Evolutionary conservation across 179 eudicot genomes (phyloP).

Genomic region (Silene noctiflora): DNA sequence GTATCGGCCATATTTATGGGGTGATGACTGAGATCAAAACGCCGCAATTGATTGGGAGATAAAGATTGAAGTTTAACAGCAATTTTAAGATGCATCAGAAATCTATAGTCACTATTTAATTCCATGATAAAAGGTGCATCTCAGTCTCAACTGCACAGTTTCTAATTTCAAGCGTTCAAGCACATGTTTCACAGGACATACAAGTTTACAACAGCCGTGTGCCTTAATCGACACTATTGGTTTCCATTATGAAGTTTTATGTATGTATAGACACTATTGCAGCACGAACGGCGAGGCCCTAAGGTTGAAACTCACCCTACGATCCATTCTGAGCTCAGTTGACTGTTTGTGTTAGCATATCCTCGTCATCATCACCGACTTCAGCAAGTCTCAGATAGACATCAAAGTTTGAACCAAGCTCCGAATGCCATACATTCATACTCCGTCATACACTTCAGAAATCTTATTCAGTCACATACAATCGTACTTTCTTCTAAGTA

Average conservation of each 20-base stretch:
- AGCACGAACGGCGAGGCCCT: no score
- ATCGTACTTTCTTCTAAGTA: not conserved
- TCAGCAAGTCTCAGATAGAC: not conserved
- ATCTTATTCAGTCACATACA: not conserved
- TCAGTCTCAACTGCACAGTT: not conserved
- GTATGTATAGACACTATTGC: not conserved
- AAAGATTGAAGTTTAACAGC: not conserved
- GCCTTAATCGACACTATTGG: not conserved
- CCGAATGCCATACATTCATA: no score
- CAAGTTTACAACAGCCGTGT: not conserved
- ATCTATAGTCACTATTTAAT: no score
- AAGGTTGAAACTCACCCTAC: not conserved
- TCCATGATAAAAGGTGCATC: no score
- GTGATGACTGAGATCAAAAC: not conserved
- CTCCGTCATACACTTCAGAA: not conserved
- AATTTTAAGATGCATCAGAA: not conserved
- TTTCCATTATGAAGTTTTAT: not conserved
- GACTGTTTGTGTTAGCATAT: not conserved
- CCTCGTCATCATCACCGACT: not conserved
- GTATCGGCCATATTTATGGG: not conserved
- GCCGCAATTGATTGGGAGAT: no score
- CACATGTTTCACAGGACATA: constrained; percentile 1
- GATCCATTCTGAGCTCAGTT: not conserved
- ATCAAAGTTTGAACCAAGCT: constrained; percentile 10
- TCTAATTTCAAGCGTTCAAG: not conserved